phyloP scores from a whole-genome alignment of 2,329 filamentous ascomycete species.

The Monilinia fructicola region DNA sequence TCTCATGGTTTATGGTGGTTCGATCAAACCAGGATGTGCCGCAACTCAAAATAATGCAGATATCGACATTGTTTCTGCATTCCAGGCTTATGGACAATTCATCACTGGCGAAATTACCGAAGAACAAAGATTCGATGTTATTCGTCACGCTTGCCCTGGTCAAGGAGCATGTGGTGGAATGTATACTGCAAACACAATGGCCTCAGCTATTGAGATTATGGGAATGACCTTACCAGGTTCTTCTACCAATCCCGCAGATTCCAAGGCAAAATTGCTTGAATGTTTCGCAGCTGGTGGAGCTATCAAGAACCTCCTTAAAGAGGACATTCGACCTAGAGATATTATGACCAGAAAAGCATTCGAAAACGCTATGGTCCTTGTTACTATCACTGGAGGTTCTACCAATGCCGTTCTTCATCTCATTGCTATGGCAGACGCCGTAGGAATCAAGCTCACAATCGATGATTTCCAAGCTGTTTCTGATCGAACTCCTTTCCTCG shows the following conservation, averaged over 20 bases:
- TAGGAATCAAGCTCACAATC: conserved; percentile 77
- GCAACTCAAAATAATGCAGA: conserved; percentile 67
- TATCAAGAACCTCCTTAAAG: conserved; percentile 70
- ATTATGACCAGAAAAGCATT: conserved; percentile 80
- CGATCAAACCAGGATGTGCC: conserved; percentile 88
- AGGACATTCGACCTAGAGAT: conserved; percentile 75
- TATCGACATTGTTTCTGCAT: conserved; percentile 94
- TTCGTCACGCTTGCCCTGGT: conserved; percentile 84
- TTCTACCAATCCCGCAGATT: conserved; percentile 76
- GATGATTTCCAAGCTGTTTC: conserved; percentile 85
- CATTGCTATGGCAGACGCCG: conserved; percentile 79
- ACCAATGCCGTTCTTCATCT: conserved; percentile 85
- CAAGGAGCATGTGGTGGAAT: conserved; percentile 84
- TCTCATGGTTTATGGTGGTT: conserved; percentile 97
- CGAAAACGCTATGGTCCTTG: conserved; percentile 80
- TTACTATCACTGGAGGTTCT: conserved; percentile 79
- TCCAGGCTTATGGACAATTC: conserved; percentile 96
- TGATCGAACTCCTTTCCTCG: conserved; percentile 75
- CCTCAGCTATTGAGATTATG: conserved; percentile 69
- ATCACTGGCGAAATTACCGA: conserved; percentile 89
- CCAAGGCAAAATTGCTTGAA: conserved; percentile 68
- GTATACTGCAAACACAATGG: conserved; percentile 78
- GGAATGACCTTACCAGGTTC: conserved; percentile 81
- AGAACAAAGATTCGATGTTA: conserved; percentile 90
- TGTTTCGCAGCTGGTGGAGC: conserved; percentile 70